Percentiles rank a stretch among this genome's conserved stretches.
phyloP scores from a whole-genome alignment of 805 yeast genomes.

The Cyberlindnera saturnus region DNA sequence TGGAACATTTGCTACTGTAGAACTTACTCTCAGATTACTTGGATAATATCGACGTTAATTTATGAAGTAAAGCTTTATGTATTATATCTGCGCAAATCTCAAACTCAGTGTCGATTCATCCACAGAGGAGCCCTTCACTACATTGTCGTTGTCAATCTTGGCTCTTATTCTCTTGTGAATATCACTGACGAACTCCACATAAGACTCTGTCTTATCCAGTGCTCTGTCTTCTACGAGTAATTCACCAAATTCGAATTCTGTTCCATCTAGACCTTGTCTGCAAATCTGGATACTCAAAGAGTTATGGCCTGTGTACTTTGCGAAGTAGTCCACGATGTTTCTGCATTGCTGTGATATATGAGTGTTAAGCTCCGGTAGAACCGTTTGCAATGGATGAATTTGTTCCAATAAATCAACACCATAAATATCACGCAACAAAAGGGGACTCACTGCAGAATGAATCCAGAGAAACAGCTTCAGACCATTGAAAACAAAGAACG shows the following conservation, averaged over 20 bases:
- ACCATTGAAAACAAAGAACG: conserved; percentile 73
- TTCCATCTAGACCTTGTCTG: conserved; percentile 57
- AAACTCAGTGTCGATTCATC: conserved; percentile 19
- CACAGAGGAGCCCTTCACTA: conserved; percentile 10
- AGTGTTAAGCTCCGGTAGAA: conserved; percentile 66
- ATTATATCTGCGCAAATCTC: conserved; percentile 15
- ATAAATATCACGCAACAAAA: conserved; percentile 67
- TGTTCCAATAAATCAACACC: conserved; percentile 41
- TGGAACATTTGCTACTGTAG: conserved; percentile 75
- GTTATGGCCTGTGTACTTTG: conserved; percentile 30
- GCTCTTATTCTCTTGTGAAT: conserved; percentile 60
- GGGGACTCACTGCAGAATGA: conserved; percentile 60
- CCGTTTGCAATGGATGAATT: conserved; percentile 30
- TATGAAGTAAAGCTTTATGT: background rate
- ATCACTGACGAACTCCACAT: conserved; percentile 59
- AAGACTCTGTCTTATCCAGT: conserved; percentile 47
- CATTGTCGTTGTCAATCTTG: conserved; percentile 41
- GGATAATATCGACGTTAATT: conserved; percentile 6
- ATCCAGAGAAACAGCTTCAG: conserved; percentile 54
- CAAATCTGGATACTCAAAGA: conserved; percentile 51
- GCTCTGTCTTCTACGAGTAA: conserved; percentile 69
- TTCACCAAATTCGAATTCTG: conserved; percentile 39
- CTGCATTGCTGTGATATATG: conserved; percentile 64
- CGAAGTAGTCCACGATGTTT: conserved; percentile 55
- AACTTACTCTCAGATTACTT: conserved; percentile 46